Evolutionary conservation across 441 rosid species (phyloP).

Genomic region (Cnidoscolus chayamansa): DNA sequence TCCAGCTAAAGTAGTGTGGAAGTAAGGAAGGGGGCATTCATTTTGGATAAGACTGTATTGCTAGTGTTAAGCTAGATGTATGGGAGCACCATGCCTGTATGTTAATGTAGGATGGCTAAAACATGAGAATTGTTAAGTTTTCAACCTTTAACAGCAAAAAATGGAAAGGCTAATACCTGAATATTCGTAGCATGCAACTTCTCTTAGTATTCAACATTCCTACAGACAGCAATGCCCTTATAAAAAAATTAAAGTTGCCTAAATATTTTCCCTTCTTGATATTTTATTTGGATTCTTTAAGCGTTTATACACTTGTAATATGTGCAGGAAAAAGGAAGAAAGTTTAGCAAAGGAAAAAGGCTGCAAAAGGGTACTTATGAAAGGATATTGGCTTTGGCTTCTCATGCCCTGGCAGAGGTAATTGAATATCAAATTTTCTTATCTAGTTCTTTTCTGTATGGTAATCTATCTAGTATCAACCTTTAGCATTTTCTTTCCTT

Average conservation of each 20-base stretch:
- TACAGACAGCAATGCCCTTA: not conserved
- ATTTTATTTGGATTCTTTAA: not conserved
- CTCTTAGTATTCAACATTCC: not conserved
- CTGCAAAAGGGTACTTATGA: constrained; percentile 54
- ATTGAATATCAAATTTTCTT: constrained; percentile 7
- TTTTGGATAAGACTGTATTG: too few relatives aligned
- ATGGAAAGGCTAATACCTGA: not conserved
- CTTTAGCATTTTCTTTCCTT: not conserved
- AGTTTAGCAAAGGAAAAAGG: constrained; percentile 45
- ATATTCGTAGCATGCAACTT: not conserved
- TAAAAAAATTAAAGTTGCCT: not conserved
- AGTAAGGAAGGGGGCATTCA: not conserved
- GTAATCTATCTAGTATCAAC: constrained; percentile 12
- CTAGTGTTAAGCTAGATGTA: not conserved
- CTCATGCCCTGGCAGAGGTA: constrained; percentile 98
- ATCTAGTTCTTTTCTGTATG: not conserved
- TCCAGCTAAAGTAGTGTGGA: not conserved
- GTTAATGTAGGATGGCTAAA: not conserved
- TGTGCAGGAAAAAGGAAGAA: constrained; percentile 44
- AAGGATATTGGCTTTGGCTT: constrained; percentile 80
- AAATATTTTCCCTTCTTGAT: not conserved
- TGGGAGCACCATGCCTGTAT: not conserved
- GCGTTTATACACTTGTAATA: not conserved
- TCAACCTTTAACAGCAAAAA: constrained; percentile 2
- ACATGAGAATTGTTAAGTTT: not conserved